Percentiles rank a stretch among this genome's conserved stretches.
These are phyloP conservation scores for Globisporangium middletonii DNA, from an alignment of 352 stramenopile genomes.

Conservation along the genomic window DNA sequence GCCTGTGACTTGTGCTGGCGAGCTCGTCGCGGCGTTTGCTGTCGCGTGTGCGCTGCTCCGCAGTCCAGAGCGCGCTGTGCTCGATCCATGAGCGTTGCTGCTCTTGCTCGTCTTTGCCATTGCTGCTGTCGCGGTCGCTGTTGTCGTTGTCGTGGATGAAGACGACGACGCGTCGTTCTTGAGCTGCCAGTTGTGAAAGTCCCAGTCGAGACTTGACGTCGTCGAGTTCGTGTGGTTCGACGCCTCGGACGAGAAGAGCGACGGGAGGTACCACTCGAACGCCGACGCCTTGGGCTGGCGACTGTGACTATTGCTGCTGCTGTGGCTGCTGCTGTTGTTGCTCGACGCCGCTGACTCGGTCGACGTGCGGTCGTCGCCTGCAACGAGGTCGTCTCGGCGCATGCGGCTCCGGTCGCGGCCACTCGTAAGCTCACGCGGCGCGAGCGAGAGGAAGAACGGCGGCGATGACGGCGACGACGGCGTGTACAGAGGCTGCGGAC, in stretches of 20 bases:
- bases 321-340: not conserved
- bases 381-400: slow-evolving; percentile 13
- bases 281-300: slow-evolving; percentile 21
- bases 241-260: slow-evolving; percentile 66
- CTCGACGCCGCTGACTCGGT: slow-evolving; percentile 6
- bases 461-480: slow-evolving; percentile 16
- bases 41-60: slow-evolving; percentile 4
- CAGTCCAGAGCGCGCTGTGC: slow-evolving; percentile 1
- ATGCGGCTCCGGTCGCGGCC: not conserved
- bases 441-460: slow-evolving; percentile 55
- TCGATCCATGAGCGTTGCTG: not conserved
- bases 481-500: slow-evolving; percentile 41
- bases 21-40: slow-evolving; percentile 3
- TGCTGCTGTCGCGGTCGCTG: not conserved
- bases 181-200: slow-evolving; percentile 62
- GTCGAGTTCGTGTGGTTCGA: slow-evolving; percentile 45
- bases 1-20: too few species aligned
- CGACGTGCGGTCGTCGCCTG: slow-evolving; percentile 17
- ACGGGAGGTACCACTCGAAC: slow-evolving; percentile 73
- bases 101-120: not conserved
- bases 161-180: slow-evolving; percentile 10
- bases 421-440: slow-evolving; percentile 17
- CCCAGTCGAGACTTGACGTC: slow-evolving; percentile 63
- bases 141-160: not conserved
- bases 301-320: not conserved